These are phyloP conservation scores for Rhodosporidiobolus sp. DNA, from an alignment of 768 basidiomycete genomes.

Conservation along the genomic window DNA sequence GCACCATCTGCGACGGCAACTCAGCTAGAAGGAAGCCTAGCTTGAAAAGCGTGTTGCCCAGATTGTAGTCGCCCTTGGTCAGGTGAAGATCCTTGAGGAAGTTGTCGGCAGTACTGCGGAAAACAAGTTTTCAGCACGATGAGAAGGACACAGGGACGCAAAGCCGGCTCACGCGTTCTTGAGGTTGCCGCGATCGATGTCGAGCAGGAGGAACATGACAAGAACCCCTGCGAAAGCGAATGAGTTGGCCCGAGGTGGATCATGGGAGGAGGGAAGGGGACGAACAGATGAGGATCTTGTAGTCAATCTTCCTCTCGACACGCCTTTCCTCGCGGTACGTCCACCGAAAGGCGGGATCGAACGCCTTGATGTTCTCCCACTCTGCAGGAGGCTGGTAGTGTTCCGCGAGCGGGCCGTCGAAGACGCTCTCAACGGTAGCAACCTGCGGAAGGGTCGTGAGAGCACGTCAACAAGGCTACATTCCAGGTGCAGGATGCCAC, in stretches of 20 bases:
- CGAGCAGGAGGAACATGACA: conserved; percentile 45
- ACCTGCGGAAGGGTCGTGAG: not conserved
- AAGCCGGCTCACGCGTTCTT: too few relatives aligned
- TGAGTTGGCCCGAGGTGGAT: conserved; percentile 46
- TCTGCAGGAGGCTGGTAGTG: conserved; percentile 19
- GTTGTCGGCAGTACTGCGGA: conserved; percentile 41
- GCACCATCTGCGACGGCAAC: conserved; percentile 46
- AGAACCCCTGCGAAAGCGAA: conserved; percentile 46
- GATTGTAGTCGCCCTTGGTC: conserved; percentile 48
- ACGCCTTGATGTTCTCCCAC: conserved; percentile 42
- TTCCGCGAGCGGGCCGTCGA: conserved; percentile 24
- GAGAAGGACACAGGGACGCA: too few relatives aligned
- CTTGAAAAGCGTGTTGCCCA: conserved; percentile 46
- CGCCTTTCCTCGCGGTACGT: conserved; percentile 47
- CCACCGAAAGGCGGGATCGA: conserved; percentile 49
- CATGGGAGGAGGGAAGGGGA: not conserved
- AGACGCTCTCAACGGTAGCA: conserved; percentile 33
- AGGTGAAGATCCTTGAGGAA: conserved; percentile 46
- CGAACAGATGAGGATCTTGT: conserved; percentile 21
- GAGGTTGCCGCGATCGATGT: conserved; percentile 13
- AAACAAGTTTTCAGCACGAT: too few relatives aligned
- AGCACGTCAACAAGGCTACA: not conserved
- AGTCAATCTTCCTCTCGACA: conserved; percentile 38
- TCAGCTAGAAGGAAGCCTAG: conserved; percentile 39
- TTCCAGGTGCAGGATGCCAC: too few relatives aligned